Evolutionary conservation across 1,284 basidiomycete species (phyloP), one percentile per base, ranked within the genome.

Genomic region (Rhodotorula sp.): DNA sequence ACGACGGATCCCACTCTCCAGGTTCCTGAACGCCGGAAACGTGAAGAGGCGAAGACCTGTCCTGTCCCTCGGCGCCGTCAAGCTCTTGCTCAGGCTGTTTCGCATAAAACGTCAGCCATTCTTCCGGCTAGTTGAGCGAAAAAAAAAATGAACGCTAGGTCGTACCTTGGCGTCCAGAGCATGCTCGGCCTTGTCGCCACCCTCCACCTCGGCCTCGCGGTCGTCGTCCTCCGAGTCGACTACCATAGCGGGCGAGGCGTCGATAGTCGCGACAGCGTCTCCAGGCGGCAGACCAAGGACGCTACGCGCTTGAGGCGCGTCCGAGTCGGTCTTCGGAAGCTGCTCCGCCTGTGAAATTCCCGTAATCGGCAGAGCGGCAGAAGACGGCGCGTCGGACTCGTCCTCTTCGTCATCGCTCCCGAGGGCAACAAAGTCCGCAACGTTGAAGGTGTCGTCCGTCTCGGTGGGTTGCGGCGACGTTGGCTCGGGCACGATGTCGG

Each of bases 391-490:
- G 28, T 28, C 49, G 6, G 49, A 31, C 7, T 58, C 60, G 47
- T 63, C 67, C 48, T 18, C 28, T 7, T 64, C 67, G 56, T 69
- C 64, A 16, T 66, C 66, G 52, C 52, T 70, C 15, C n/a, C 50
- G n/a, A 52, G 50, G n/a, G 50, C 50, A n/a, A 52, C 50, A 23
- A n/a, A 52, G 21, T 52, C 50, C 10, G 50, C 50, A 16, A 52
- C 54, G 54, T 55, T 7, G 26, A 15, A 16, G 16, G 12, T 10
- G 54, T n/a, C 26, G 54, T 43, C 38, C 38, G 10, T 43, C 10
- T 43, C 38, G 38, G 38, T 43, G 38, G 38, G 1, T 14, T 14
- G 38, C 10, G 38, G 10, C 38, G 38, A 43, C 12, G 2, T 43
- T 12, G 38, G 38, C 38, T 12, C 38, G 38, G 59, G 16, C 26